These are phyloP conservation scores for Mortierella sp. DNA, from an alignment of 371 early-diverging fungal genomes.

Conservation along the genomic window DNA sequence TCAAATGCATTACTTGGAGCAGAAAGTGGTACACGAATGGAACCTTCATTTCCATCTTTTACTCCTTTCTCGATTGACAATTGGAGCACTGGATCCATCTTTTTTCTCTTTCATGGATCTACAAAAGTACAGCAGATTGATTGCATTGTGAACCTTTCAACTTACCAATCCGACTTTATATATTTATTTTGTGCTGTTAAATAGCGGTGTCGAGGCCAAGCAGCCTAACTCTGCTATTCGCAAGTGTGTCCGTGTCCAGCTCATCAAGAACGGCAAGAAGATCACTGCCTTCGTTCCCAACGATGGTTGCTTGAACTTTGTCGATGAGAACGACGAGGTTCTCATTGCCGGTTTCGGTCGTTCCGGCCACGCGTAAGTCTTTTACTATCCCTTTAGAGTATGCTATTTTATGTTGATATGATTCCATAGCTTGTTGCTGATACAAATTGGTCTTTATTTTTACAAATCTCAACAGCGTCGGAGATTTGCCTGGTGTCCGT, in stretches of 20 bases:
- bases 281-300: constrained; percentile 99
- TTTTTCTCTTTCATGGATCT: too few relatives aligned
- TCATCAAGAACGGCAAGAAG: constrained; percentile 99
- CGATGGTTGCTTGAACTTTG: constrained; percentile 99
- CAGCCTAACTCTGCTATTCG: constrained; percentile 99
- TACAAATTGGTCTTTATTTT: constrained; percentile 39
- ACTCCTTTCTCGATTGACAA: too few relatives aligned
- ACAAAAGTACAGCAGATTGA: too few relatives aligned
- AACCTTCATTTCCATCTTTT: too few relatives aligned
- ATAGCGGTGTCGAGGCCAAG: constrained; percentile 99
- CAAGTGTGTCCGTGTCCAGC: constrained; percentile 99
- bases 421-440: background rate
- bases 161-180: background rate
- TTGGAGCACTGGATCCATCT: too few relatives aligned
- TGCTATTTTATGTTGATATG: background rate
- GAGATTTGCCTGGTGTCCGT: constrained; percentile 99
- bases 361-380: constrained; percentile 76
- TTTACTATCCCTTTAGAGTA: background rate
- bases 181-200: background rate
- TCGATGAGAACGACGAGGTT: constrained; percentile 96
- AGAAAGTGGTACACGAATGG: too few relatives aligned
- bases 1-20: too few relatives aligned
- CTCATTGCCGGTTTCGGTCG: constrained; percentile 93
- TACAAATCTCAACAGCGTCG: constrained; percentile 84
- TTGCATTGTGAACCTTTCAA: too few relatives aligned